Percentiles rank a stretch among this genome's conserved stretches.
These are phyloP conservation scores for Metarhizium sp. DNA, from an alignment of 2,329 filamentous ascomycete genomes.

Conservation along the genomic window DNA sequence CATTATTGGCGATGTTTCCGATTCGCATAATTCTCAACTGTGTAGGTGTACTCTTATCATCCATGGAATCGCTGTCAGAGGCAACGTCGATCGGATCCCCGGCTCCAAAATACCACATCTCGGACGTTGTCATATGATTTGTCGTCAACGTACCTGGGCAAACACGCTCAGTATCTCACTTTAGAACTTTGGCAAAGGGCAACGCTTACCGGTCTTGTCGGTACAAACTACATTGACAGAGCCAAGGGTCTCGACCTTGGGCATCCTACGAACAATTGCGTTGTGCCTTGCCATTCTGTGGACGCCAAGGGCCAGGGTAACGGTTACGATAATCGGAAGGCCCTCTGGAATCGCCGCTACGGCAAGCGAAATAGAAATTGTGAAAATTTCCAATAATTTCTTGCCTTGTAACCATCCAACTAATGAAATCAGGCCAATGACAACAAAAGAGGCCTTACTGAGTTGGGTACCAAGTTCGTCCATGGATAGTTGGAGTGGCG, in stretches of 20 bases:
- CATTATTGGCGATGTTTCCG: constrained; percentile 95
- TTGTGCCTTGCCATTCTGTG: constrained; percentile 92
- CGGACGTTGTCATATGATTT: constrained; percentile 97
- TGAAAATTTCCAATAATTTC: constrained; percentile 86
- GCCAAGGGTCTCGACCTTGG: constrained; percentile 92
- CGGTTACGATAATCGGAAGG: constrained; percentile 94
- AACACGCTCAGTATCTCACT: background rate
- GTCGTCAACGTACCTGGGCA: constrained; percentile 73
- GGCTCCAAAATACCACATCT: constrained; percentile 88
- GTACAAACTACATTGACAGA: constrained; percentile 99
- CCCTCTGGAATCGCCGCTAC: constrained; percentile 96
- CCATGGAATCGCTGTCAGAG: constrained; percentile 43
- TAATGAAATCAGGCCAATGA: constrained; percentile 87
- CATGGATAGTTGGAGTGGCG: constrained; percentile 92
- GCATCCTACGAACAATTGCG: constrained; percentile 90
- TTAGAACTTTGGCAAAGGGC: background rate
- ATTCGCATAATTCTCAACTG: constrained; percentile 77
- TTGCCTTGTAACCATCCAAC: constrained; percentile 88
- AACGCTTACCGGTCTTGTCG: constrained; percentile 72
- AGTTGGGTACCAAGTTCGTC: constrained; percentile 93
- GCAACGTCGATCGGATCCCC: constrained; percentile 41
- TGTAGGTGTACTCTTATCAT: constrained; percentile 58
- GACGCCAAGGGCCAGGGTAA: constrained; percentile 88
- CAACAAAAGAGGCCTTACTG: constrained; percentile 91
- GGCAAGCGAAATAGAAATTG: constrained; percentile 91